Conservation (phyloP, 495 filamentous ascomycete genomes). For the Annulohypoxylon moriforme region DNA sequence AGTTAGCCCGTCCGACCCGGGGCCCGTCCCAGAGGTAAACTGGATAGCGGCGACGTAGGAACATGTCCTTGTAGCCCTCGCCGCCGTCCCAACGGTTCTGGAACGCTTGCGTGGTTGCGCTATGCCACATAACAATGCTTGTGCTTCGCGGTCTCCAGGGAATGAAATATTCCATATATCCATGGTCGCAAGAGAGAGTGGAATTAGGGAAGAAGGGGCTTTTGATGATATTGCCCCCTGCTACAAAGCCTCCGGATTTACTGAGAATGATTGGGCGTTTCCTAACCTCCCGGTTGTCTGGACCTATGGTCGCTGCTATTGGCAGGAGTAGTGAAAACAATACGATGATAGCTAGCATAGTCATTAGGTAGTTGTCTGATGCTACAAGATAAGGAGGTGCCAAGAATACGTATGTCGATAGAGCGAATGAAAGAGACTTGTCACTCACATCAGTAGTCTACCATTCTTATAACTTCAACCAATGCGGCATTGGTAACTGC, state of each 20-base stretch:
- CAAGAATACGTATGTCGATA: background rate
- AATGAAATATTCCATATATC: slow-evolving; percentile 64
- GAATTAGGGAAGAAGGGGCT: slow-evolving; percentile 46
- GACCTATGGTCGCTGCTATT: background rate
- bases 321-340: slow-evolving; percentile 4
- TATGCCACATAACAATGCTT: slow-evolving; percentile 62
- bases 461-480: background rate
- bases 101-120: slow-evolving; percentile 58
- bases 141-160: slow-evolving; percentile 58
- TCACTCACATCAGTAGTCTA: background rate
- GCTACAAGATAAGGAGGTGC: background rate
- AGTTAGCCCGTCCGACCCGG: slow-evolving; percentile 59
- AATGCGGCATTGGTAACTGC: slow-evolving; percentile 21
- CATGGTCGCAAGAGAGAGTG: slow-evolving; percentile 61
- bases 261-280: slow-evolving; percentile 52
- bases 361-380: background rate
- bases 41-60: slow-evolving; percentile 59
- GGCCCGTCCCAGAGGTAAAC: slow-evolving; percentile 63
- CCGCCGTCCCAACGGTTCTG: slow-evolving; percentile 64
- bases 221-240: slow-evolving; percentile 51
- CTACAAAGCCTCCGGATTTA: slow-evolving; percentile 54
- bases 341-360: slow-evolving; percentile 1
- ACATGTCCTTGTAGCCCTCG: slow-evolving; percentile 63
- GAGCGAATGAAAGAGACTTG: background rate
- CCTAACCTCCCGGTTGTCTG: background rate